A percentile compares a stretch with the other conserved stretches of the same genome.
phyloP scores from a whole-genome alignment of 805 yeast genomes.

The Nakazawaea anatomiae region DNA sequence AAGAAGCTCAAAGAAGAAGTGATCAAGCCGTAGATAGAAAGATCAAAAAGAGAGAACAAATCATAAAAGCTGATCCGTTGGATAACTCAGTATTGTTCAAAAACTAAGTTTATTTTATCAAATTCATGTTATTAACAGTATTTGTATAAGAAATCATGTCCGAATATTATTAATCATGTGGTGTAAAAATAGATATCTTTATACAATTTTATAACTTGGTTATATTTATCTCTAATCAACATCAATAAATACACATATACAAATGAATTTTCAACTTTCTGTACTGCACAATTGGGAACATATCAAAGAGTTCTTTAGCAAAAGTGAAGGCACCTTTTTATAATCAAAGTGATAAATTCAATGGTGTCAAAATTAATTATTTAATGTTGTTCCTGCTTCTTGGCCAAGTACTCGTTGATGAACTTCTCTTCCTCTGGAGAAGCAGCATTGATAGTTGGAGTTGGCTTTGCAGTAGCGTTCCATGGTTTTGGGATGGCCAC shows the following conservation, averaged over 20 bases:
- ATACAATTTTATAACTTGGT: too few relatives aligned
- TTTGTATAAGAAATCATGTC: not conserved
- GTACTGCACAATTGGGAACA: too few relatives aligned
- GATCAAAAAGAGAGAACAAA: conserved; percentile 67
- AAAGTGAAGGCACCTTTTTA: too few relatives aligned
- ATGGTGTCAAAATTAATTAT: not conserved
- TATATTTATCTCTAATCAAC: too few relatives aligned
- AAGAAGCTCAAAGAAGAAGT: conserved; percentile 68
- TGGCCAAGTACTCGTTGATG: conserved; percentile 61
- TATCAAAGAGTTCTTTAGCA: too few relatives aligned
- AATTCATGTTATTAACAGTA: too few relatives aligned
- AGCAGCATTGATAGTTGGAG: conserved; percentile 67
- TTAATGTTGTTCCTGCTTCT: conserved; percentile 25
- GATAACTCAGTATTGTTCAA: conserved; percentile 74
- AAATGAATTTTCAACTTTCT: too few relatives aligned
- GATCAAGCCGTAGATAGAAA: conserved; percentile 76
- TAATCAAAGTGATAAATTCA: too few relatives aligned
- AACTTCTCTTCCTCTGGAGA: conserved; percentile 88
- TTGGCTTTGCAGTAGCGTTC: conserved; percentile 50
- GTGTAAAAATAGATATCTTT: too few relatives aligned
- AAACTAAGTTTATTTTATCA: conserved; percentile 11
- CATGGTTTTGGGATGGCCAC: conserved; percentile 71
- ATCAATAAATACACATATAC: too few relatives aligned
- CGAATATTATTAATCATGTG: not conserved
- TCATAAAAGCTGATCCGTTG: conserved; percentile 75